Evolutionary conservation across 129 eudicot genomes (phyloP).

Genomic region (Tanacetum coccineum): DNA sequence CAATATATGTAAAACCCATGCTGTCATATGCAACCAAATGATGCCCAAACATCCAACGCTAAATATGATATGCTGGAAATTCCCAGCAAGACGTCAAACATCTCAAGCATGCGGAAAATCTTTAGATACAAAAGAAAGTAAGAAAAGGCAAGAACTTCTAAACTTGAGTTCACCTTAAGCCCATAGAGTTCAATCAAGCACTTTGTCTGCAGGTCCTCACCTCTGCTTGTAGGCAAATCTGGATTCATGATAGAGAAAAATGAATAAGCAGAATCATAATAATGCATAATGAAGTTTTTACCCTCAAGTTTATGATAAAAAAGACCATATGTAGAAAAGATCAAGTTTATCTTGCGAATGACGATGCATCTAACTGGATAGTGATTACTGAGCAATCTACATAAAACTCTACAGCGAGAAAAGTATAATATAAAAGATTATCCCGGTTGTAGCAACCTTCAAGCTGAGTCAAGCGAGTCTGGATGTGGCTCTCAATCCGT

Average conservation of each 20-base stretch:
- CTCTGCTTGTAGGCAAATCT: constrained; percentile 95
- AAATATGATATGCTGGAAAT: too few relatives aligned
- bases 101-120: too few relatives aligned
- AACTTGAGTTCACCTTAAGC: constrained; percentile 61
- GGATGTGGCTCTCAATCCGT: constrained; percentile 59
- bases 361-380: background rate
- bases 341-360: background rate
- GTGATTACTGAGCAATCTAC: background rate
- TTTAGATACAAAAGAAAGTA: too few relatives aligned
- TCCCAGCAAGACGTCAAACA: too few relatives aligned
- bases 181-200: constrained; percentile 98
- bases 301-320: background rate
- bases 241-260: constrained; percentile 23
- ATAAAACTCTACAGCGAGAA: background rate
- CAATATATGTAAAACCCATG: too few relatives aligned
- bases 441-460: constrained; percentile 52
- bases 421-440: constrained; percentile 6
- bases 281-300: background rate
- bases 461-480: constrained; percentile 76
- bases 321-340: background rate
- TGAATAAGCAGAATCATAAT: background rate
- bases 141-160: constrained; percentile 10
- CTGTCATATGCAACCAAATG: too few relatives aligned
- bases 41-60: too few relatives aligned
- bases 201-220: constrained; percentile 95